Conservation (phyloP, 2,329 filamentous ascomycete species). For the Chaetomium sp. region DNA sequence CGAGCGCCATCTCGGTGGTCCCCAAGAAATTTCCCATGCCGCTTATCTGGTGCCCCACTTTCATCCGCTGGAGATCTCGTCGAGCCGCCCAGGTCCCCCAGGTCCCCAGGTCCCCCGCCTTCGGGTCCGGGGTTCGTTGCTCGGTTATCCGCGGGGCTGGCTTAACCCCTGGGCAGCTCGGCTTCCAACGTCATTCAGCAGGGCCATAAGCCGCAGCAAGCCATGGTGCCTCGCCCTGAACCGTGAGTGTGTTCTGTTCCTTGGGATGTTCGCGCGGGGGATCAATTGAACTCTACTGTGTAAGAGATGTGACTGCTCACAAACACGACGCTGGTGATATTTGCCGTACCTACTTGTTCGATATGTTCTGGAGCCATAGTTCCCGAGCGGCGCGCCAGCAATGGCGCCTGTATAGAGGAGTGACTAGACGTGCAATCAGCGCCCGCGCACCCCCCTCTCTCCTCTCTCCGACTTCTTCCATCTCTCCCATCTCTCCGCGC, state of each 20-base stretch:
- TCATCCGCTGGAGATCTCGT: conserved; percentile 18
- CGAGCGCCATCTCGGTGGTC: conserved; percentile 2
- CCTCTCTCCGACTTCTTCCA: conserved; percentile 27
- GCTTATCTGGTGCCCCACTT: conserved; percentile 26
- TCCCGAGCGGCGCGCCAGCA: conserved; percentile 54
- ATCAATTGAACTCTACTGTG: conserved; percentile 26
- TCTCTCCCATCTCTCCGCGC: conserved; percentile 19
- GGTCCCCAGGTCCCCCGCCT: conserved; percentile 5
- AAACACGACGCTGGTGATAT: conserved; percentile 12
- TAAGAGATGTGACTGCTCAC: conserved; percentile 24
- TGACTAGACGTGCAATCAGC: conserved; percentile 39
- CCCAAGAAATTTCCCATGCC: conserved; percentile 35
- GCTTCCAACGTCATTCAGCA: conserved; percentile 35
- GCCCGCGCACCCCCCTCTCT: conserved; percentile 29
- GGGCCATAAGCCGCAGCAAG: conserved; percentile 36
- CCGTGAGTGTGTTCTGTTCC: neutral
- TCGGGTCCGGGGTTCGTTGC: conserved; percentile 22
- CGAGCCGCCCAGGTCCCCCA: conserved; percentile 9
- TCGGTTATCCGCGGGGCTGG: conserved; percentile 37
- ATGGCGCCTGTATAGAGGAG: conserved; percentile 48
- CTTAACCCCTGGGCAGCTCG: conserved; percentile 26
- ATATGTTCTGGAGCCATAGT: conserved; percentile 59
- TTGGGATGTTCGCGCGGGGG: conserved; percentile 10
- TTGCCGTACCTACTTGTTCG: conserved; percentile 24
- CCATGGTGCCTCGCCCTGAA: conserved; percentile 25